Base-by-base conservation (phyloP, 1,284 basidiomycete species). In the Sporisorium graminicola region DNA sequence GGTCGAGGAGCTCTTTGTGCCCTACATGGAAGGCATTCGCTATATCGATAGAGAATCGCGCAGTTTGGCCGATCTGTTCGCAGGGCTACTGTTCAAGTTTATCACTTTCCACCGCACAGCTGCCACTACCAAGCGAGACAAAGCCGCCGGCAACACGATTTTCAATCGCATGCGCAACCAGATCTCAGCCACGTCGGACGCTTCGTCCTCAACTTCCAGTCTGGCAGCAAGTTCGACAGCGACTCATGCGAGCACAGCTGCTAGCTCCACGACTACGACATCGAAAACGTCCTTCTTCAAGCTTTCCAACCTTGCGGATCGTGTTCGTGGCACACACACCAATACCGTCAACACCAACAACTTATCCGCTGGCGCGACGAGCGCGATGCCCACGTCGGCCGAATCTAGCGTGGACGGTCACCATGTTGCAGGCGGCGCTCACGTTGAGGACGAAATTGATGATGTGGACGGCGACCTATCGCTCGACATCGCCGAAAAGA, bases 1-100 rank as follows among this genome's bases (percentile, higher is more conserved):
- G 0, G 92, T 98, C 89, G 97, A 98, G 77, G 97, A 99, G 85
- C 90, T 99, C 18, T 99, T 99, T 78, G 91, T 95, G 26, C 94
- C 94, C 2, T 98, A 97, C 85, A 92, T 92, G 6, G 95, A 86
- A 57, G 94, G 93, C 2, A 91, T 91, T 63, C 89, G 94, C 66
- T 99, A 99, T 84, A 89, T 99, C 5, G 97, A 99, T 82, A 90
- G 91, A 37, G 97, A 99, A 87, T 93, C 91, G 79, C 93, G 92
- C 86, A 94, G 92, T 82, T 86, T 99, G 53, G 91, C 91, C 0
- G 91, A 93, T 59, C 89, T 98, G 7, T 99, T 96, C 82, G 90
- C 91, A 2, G 89, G 88, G 18, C 90, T 93, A 73, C 88, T 99
- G 37, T 87, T 88, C 22, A 88, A 89, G 64, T 99, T 97, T 86